Conservation (phyloP, 257 asterid species). For the Salvia miltiorrhiza region DNA sequence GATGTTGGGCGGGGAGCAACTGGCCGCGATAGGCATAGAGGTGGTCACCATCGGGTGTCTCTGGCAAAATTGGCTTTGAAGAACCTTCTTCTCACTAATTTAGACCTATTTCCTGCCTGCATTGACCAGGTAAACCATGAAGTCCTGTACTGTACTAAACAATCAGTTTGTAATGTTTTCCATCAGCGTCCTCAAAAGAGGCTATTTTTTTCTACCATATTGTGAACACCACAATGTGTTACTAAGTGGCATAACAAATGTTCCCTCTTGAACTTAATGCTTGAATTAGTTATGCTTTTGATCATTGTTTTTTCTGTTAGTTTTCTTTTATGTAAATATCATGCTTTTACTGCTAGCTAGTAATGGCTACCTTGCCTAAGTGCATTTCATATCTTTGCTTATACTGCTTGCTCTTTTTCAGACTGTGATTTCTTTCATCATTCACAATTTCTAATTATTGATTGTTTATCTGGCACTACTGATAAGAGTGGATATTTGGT, state of each 20-base stretch:
- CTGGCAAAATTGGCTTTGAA: conserved; percentile 92
- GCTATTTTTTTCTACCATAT: conserved; percentile 14
- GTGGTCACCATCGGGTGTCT: conserved; percentile 87
- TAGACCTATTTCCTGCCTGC: conserved; percentile 99
- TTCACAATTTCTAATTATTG: conserved; percentile 12
- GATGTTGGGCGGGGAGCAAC: conserved; percentile 84
- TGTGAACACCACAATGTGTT: conserved; percentile 4
- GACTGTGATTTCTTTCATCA: neutral
- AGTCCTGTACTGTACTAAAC: conserved; percentile 3
- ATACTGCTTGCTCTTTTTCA: neutral
- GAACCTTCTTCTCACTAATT: conserved; percentile 90
- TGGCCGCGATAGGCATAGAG: conserved; percentile 93
- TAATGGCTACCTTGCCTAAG: conserved; percentile 18
- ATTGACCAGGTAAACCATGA: conserved; percentile 80
- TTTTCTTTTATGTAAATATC: conserved; percentile 1
- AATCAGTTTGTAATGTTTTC: conserved; percentile 9
- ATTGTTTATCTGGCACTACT: conserved; percentile 18
- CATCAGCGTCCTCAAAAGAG: neutral
- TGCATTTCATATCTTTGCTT: conserved; percentile 3
- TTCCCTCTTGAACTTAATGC: conserved; percentile 6
- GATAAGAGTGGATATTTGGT: conserved; percentile 13
- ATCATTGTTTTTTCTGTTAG: neutral
- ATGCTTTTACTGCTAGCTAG: conserved; percentile 6
- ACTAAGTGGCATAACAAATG: neutral
- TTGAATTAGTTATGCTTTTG: conserved; percentile 10